These are phyloP conservation scores for Cochlearia excelsa DNA, from an alignment of 345 rosid genomes.

Conservation along the genomic window DNA sequence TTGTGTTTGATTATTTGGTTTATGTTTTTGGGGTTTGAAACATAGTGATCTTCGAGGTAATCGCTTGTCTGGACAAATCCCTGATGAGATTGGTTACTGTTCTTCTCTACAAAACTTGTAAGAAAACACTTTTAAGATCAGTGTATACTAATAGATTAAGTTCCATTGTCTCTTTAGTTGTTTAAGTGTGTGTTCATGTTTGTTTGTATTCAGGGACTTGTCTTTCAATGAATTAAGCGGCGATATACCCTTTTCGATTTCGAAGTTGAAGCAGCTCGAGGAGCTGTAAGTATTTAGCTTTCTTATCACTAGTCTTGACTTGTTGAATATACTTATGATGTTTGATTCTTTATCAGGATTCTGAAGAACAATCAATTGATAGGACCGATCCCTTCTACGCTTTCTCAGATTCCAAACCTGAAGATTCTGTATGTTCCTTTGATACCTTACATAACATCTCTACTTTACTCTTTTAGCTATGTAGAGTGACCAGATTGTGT, in stretches of 20 bases:
- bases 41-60: slow-evolving; percentile 75
- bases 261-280: slow-evolving; percentile 85
- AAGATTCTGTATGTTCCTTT: slow-evolving; percentile 66
- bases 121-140: slow-evolving; percentile 30
- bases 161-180: neutral
- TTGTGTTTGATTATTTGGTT: slow-evolving; percentile 1
- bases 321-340: slow-evolving; percentile 2
- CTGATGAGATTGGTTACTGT: slow-evolving; percentile 96
- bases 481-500: neutral
- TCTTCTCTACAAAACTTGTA: slow-evolving; percentile 70
- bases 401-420: slow-evolving; percentile 92
- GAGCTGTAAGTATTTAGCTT: slow-evolving; percentile 51
- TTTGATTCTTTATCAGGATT: slow-evolving; percentile 37
- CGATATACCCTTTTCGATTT: slow-evolving; percentile 87
- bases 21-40: slow-evolving; percentile 1
- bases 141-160: neutral
- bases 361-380: slow-evolving; percentile 85
- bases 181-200: slow-evolving; percentile 13
- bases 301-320: neutral
- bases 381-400: slow-evolving; percentile 86
- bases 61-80: slow-evolving; percentile 84
- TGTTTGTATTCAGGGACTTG: slow-evolving; percentile 53
- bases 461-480: neutral
- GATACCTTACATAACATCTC: neutral
- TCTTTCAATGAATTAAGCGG: slow-evolving; percentile 82